Conservation (phyloP, 202 grass and related monocot species). For the Zoysia matrella region DNA sequence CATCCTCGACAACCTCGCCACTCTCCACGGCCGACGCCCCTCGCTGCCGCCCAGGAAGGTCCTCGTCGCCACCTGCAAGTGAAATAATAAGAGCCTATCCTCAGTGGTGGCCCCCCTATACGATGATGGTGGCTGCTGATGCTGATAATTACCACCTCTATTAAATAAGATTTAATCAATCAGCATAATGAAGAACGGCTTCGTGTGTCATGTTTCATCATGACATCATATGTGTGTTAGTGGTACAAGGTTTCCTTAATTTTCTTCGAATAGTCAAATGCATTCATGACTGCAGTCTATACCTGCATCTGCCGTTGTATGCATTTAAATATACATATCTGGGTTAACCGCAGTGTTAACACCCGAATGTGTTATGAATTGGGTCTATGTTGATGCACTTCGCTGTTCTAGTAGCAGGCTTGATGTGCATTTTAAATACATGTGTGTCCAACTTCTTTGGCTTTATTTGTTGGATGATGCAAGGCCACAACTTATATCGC, state of each 20-base stretch:
- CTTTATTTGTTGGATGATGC: too few species aligned
- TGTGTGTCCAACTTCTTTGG: too few species aligned
- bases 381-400: not conserved
- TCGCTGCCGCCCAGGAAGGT: slow-evolving; percentile 65
- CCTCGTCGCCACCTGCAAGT: slow-evolving; percentile 83
- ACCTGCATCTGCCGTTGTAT: not conserved
- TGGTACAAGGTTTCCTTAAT: not conserved
- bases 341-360: slow-evolving; percentile 8
- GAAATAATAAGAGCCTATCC: not conserved
- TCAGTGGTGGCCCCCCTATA: too few species aligned
- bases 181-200: not conserved
- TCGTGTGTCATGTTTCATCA: not conserved
- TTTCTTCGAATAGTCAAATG: not conserved
- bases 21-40: slow-evolving; percentile 59
- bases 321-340: not conserved
- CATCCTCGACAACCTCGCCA: slow-evolving; percentile 45
- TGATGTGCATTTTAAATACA: too few species aligned
- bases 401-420: too few species aligned
- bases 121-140: not conserved
- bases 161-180: not conserved
- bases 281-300: not conserved
- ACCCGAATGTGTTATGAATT: not conserved
- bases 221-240: slow-evolving; percentile 5
- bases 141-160: not conserved
- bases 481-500: too few species aligned